Percentiles rank a stretch among this genome's conserved stretches.
Conservation (phyloP, 75 land plant genomes). For the Pseudotsuga menziesii region DNA sequence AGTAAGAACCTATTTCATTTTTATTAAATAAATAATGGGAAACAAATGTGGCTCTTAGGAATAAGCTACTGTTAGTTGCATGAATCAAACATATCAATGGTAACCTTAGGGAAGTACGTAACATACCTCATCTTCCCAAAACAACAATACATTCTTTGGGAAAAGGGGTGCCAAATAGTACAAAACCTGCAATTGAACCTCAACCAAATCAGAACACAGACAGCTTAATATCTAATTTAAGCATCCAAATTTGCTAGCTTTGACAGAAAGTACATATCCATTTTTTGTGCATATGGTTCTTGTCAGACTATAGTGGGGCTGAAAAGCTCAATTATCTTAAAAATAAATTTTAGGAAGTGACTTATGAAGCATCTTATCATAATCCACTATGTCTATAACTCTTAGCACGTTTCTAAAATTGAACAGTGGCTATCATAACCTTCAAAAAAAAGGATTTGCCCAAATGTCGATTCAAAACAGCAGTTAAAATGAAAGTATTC, state of each 20-base stretch:
- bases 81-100: not conserved
- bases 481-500: too few species aligned
- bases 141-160: slow-evolving; percentile 64
- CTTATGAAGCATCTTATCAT: not conserved
- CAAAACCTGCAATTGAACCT: slow-evolving; percentile 65
- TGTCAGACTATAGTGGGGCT: too few species aligned
- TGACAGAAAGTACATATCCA: not conserved
- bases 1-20: not conserved
- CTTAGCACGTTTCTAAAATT: not conserved
- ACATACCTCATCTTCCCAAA: slow-evolving; percentile 98
- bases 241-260: not conserved
- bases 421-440: not conserved
- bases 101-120: not conserved
- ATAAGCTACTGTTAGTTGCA: not conserved
- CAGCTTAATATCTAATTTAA: not conserved
- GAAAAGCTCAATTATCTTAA: not conserved
- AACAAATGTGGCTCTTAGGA: not conserved
- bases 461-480: not conserved
- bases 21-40: not conserved
- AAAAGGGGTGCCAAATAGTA: slow-evolving; percentile 70
- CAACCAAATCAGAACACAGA: not conserved
- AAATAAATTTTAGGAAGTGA: not conserved
- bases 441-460: not conserved
- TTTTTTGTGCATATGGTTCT: not conserved
- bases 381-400: too few species aligned